Percentiles rank a stretch among this genome's conserved stretches.
These are phyloP conservation scores for Pharus latifolius DNA, from an alignment of 176 grass and related monocot species.

Conservation along the genomic window DNA sequence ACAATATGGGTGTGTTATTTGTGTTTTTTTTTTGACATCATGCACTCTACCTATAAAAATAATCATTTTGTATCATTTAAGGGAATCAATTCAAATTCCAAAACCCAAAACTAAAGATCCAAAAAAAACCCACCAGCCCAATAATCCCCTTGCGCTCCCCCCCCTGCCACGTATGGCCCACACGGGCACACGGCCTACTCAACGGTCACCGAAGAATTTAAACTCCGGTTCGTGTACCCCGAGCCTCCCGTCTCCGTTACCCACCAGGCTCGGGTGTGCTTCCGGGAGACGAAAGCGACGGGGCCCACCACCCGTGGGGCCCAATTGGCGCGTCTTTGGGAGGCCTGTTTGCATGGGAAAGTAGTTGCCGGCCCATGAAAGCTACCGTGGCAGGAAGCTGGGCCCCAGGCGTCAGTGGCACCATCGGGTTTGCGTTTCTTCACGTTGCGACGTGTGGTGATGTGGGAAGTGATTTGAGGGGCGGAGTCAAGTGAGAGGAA, in stretches of 20 bases:
- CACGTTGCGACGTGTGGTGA: constrained; percentile 13
- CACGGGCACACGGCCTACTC: too few relatives aligned
- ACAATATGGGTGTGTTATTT: too few relatives aligned
- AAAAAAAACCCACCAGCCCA: neutral
- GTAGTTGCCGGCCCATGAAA: constrained; percentile 21
- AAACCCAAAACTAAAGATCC: neutral
- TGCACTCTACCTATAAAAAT: too few relatives aligned
- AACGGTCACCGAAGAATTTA: constrained; percentile 24
- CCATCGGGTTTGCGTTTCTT: neutral
- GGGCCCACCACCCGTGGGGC: neutral
- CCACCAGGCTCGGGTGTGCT: neutral
- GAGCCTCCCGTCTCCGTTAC: neutral
- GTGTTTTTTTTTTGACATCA: too few relatives aligned
- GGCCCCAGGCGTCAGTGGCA: neutral
- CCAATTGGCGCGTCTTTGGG: constrained; percentile 10
- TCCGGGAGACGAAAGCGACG: neutral
- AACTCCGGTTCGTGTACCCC: neutral
- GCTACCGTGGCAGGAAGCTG: neutral
- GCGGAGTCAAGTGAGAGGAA: neutral
- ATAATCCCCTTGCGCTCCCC: neutral
- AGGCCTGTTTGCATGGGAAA: constrained; percentile 4
- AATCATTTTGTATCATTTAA: too few relatives aligned
- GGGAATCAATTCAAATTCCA: neutral
- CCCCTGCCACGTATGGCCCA: neutral
- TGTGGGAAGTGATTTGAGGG: neutral